These are phyloP conservation scores for Choanephora cucurbitarum DNA, from an alignment of 371 early-diverging fungal genomes.

Conservation along the genomic window DNA sequence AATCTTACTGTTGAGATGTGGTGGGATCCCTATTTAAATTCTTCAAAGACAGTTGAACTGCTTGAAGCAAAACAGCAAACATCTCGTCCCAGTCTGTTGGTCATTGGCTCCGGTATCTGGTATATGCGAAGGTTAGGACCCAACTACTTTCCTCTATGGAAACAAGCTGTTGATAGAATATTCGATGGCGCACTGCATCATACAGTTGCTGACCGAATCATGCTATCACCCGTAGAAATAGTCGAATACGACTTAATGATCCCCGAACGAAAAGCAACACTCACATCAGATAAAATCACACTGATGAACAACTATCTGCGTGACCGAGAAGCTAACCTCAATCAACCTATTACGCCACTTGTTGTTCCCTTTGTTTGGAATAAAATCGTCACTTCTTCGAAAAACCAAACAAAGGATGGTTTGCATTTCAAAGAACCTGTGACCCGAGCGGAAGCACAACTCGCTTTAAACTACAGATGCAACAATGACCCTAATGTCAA, in stretches of 20 bases:
- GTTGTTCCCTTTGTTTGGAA: constrained; percentile 58
- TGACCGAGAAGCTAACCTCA: constrained; percentile 7
- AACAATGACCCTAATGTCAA: constrained; percentile 42
- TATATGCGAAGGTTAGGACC: constrained; percentile 49
- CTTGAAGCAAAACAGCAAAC: constrained; percentile 26
- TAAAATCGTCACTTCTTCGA: constrained; percentile 36
- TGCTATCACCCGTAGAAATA: constrained; percentile 44
- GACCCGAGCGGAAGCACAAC: constrained; percentile 51
- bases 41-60: constrained; percentile 38
- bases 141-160: constrained; percentile 48
- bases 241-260: constrained; percentile 35
- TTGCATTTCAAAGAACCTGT: constrained; percentile 56
- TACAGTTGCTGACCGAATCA: constrained; percentile 35
- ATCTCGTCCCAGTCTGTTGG: constrained; percentile 43
- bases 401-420: constrained; percentile 59
- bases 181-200: constrained; percentile 27
- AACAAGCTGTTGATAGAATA: constrained; percentile 43
- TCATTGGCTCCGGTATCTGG: constrained; percentile 65
- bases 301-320: constrained; percentile 59
- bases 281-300: constrained; percentile 47
- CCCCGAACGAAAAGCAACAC: constrained; percentile 37
- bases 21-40: constrained; percentile 71
- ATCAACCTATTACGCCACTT: constrained; percentile 30
- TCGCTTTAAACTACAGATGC: constrained; percentile 67
- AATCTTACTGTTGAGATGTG: constrained; percentile 54